Evolutionary conservation across 345 rosid species (phyloP), one percentile per base, ranked within the genome.

Genomic region (Gossypium ekmanianum): DNA sequence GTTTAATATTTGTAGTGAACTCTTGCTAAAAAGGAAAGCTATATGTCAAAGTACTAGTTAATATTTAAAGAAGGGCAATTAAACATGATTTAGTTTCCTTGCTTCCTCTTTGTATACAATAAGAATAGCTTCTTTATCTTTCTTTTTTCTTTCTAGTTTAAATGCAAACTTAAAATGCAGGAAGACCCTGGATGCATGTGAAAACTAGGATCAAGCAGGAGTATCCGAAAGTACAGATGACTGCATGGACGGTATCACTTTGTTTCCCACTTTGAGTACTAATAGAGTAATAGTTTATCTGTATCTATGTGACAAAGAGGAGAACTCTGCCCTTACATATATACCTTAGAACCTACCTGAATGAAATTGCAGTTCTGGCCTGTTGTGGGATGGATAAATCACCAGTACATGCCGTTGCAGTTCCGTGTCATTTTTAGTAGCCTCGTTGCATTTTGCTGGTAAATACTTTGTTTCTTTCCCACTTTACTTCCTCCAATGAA

Each of bases 391-490:
- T 92, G 97, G 98, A 57, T 94, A 66, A 94, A 94, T 86, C 93
- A 90, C 81, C 97, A 86, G 81, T 90, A 84, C 55, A 87, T 94
- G 75, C 98, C 97, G 1, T 82, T 88, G 79, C 95, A 94, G 72
- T 86, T 87, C 24, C 96, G 97, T 3, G 98, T 94, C 77, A 88
- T 94, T 76, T 94, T 94, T 79, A 85, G 82, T 75, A 90, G 97
- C 66, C 44, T 83, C 4, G 62, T 92, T 29, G 97, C 94, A 11
- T 90, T 85, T 81, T 83, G 81, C 85, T 94, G 99, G 98, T 92
- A 88, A 71, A 11, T 51, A 20, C 50, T 61, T 58, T 12, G 1
- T 9, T 44, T 22, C 27, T 75, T 55, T 22, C 43, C 9, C 14
- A 29, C 17, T 68, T 34, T 22, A 11, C 14, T 71, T 47, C 11